Conservation (phyloP, 176 grass and related monocot species). For the Triticum turgidum region DNA sequence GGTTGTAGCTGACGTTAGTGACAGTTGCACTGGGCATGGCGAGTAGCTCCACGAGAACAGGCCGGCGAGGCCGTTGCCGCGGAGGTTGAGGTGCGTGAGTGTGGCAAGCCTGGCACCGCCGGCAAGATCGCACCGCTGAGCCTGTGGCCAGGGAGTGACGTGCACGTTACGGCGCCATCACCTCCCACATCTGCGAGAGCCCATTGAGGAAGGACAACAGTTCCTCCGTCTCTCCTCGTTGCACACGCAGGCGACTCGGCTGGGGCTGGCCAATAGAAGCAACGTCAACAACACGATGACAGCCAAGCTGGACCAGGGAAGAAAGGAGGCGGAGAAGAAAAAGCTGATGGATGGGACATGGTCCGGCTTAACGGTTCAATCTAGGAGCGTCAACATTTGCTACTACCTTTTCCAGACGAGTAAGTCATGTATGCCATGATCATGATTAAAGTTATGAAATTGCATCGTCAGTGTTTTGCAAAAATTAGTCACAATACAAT, state of each 20-base stretch:
- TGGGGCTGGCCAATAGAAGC: background rate
- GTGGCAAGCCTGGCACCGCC: constrained; percentile 20
- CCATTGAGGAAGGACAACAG: constrained; percentile 34
- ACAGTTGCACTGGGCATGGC: background rate
- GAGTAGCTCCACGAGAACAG: constrained; percentile 12
- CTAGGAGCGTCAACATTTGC: no score
- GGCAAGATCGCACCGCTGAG: background rate
- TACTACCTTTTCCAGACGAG: no score
- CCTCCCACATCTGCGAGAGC: background rate
- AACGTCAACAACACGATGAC: background rate
- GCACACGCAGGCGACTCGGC: background rate
- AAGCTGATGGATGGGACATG: no score
- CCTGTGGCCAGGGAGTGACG: no score
- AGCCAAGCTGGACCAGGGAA: no score
- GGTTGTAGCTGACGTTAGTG: constrained; percentile 42
- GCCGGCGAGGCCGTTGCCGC: background rate
- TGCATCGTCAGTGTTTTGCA: no score
- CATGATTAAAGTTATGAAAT: no score
- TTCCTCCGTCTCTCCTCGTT: constrained; percentile 22
- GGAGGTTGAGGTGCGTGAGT: constrained; percentile 40
- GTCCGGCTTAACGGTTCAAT: no score
- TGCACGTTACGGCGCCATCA: background rate
- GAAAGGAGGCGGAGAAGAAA: no score
- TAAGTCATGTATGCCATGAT: no score
- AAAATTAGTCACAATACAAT: no score